A percentile compares a stretch with the other conserved stretches of the same genome.
Conservation (phyloP, 2,329 filamentous ascomycete genomes). For the Lojkania enalia region DNA sequence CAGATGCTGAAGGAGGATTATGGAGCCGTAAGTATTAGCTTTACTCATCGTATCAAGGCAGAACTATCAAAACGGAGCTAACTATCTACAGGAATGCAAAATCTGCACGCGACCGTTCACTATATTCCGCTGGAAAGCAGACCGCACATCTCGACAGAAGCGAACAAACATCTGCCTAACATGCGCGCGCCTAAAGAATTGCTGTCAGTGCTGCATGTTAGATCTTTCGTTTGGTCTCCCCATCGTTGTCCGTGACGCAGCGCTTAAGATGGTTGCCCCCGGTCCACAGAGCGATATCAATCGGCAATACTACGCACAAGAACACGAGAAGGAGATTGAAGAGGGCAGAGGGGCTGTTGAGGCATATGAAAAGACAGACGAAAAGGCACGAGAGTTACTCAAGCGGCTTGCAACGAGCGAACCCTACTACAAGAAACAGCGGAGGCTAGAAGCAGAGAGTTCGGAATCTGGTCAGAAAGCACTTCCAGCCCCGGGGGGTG, state of each 20-base stretch:
- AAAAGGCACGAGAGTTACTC: conserved; percentile 89
- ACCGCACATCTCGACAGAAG: conserved; percentile 88
- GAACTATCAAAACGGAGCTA: conserved; percentile 68
- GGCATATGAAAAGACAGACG: conserved; percentile 94
- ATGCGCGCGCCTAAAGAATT: conserved; percentile 96
- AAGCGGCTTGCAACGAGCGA: conserved; percentile 86
- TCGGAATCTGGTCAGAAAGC: conserved; percentile 48
- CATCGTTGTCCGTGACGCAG: conserved; percentile 92
- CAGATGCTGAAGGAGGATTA: conserved; percentile 99
- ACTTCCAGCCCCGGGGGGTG: conserved; percentile 44
- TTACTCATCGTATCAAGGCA: too few relatives aligned
- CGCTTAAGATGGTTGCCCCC: conserved; percentile 95
- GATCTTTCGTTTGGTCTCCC: conserved; percentile 95
- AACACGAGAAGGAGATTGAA: conserved; percentile 93
- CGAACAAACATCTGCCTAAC: conserved; percentile 95
- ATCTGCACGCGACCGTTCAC: conserved; percentile 93
- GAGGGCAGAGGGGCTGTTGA: conserved; percentile 80
- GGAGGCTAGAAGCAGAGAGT: conserved; percentile 67
- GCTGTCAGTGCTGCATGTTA: conserved; percentile 98
- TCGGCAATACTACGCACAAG: conserved; percentile 95
- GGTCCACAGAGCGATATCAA: conserved; percentile 92
- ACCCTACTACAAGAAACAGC: conserved; percentile 90
- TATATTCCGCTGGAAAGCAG: conserved; percentile 91
- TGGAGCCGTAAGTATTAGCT: conserved; percentile 85
- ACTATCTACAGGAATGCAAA: conserved; percentile 53